These are phyloP conservation scores for Termitomyces sp. DNA, from an alignment of 768 basidiomycete genomes.

Conservation along the genomic window DNA sequence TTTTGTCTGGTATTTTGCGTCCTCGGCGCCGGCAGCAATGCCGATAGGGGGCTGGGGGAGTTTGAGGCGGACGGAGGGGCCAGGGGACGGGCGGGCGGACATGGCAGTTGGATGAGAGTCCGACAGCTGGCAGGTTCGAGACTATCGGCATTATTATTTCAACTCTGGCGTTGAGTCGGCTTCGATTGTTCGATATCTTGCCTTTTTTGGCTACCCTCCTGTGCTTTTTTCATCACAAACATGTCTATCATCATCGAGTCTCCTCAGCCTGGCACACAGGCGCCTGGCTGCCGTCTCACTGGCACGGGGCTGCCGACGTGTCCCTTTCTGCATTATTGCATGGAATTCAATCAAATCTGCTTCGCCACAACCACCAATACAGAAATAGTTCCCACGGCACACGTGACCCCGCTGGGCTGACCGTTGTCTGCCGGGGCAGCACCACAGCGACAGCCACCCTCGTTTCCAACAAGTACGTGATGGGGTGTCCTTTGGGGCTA, in stretches of 20 bases:
- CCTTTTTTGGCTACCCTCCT: constrained; percentile 31
- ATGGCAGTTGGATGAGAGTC: constrained; percentile 48
- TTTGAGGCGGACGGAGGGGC: constrained; percentile 44
- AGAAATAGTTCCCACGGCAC: not conserved
- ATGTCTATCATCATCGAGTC: not conserved
- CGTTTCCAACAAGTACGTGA: constrained; percentile 12
- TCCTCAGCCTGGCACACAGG: not conserved
- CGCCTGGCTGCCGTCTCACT: not conserved
- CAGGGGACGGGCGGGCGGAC: constrained; percentile 63
- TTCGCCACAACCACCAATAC: constrained; percentile 7
- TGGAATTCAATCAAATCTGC: not conserved
- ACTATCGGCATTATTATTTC: constrained; percentile 24
- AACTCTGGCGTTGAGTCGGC: constrained; percentile 31
- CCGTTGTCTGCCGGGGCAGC: constrained; percentile 3
- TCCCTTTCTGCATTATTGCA: not conserved
- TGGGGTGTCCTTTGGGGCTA: not conserved
- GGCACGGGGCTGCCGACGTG: not conserved
- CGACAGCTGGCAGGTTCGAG: constrained; percentile 31
- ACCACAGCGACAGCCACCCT: constrained; percentile 4
- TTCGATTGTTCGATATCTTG: constrained; percentile 36
- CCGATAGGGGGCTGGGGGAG: constrained; percentile 50
- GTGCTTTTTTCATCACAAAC: constrained; percentile 9
- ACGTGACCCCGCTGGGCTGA: not conserved
- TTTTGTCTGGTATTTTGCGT: constrained; percentile 83
- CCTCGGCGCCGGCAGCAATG: constrained; percentile 77